phyloP scores from a whole-genome alignment of 805 yeast species.

The Teunomyces tritomae region DNA sequence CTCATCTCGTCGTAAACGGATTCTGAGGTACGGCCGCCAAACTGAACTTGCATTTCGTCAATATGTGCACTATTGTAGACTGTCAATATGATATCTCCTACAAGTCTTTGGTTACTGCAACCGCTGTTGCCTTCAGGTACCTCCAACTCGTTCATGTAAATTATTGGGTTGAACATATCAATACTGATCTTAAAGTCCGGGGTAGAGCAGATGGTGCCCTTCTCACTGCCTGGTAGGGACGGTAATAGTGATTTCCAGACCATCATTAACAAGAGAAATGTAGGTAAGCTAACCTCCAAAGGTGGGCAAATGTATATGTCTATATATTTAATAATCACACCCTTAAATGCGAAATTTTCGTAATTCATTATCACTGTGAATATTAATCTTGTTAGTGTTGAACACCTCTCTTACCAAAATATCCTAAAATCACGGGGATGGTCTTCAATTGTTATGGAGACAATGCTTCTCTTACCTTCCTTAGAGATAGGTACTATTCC shows the following conservation, averaged over 20 bases:
- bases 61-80: background rate
- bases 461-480: too few relatives aligned
- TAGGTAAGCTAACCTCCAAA: background rate
- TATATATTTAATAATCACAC: background rate
- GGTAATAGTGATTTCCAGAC: conserved; percentile 30
- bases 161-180: conserved; percentile 6
- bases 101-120: background rate
- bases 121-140: background rate
- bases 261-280: conserved; percentile 17
- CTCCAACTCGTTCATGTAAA: conserved; percentile 10
- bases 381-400: too few relatives aligned
- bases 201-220: conserved; percentile 24
- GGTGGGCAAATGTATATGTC: background rate
- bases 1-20: background rate
- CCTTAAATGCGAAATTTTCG: background rate
- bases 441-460: too few relatives aligned
- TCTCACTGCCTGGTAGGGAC: conserved; percentile 21
- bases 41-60: conserved; percentile 1
- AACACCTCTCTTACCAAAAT: too few relatives aligned
- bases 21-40: background rate
- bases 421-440: too few relatives aligned
- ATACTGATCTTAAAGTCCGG: conserved; percentile 11
- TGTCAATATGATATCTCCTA: background rate
- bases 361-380: background rate
- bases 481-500: too few relatives aligned